Evolutionary conservation across 2,329 filamentous ascomycete genomes (phyloP).

Genomic region (Akanthomyces muscarius): DNA sequence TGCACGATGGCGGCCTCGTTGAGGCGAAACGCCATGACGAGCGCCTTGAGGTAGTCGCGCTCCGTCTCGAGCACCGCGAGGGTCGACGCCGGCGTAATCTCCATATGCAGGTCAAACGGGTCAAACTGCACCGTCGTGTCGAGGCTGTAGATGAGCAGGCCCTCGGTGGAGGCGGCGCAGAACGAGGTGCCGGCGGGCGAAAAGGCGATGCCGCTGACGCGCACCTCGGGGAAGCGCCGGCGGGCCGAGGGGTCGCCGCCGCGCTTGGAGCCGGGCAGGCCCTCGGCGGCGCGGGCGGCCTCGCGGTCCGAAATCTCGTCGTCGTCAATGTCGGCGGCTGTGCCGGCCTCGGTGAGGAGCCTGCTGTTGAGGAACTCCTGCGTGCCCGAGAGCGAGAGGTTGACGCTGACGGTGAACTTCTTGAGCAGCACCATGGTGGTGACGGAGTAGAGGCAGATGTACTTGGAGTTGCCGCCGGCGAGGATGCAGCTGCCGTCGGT

Average conservation of each 20-base stretch:
- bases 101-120: slow-evolving; percentile 92
- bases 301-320: slow-evolving; percentile 86
- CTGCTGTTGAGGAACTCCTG: slow-evolving; percentile 96
- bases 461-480: slow-evolving; percentile 94
- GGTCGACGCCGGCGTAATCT: slow-evolving; percentile 84
- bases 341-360: slow-evolving; percentile 84
- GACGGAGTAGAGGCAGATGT: slow-evolving; percentile 96
- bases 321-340: slow-evolving; percentile 78
- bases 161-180: slow-evolving; percentile 92
- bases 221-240: slow-evolving; percentile 73
- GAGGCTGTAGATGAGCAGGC: slow-evolving; percentile 86
- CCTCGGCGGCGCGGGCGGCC: slow-evolving; percentile 68
- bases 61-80: slow-evolving; percentile 63
- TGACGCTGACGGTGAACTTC: slow-evolving; percentile 93
- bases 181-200: slow-evolving; percentile 86
- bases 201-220: slow-evolving; percentile 80
- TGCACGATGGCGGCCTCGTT: slow-evolving; percentile 81
- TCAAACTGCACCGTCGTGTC: slow-evolving; percentile 85
- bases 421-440: slow-evolving; percentile 86
- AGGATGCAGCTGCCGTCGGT: slow-evolving; percentile 87
- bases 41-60: slow-evolving; percentile 80
- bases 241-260: slow-evolving; percentile 77
- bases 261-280: slow-evolving; percentile 79
- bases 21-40: slow-evolving; percentile 95
- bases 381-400: slow-evolving; percentile 91